Percentiles rank a stretch among this genome's conserved stretches.
These are phyloP conservation scores for Dendrobium chrysotoxum DNA, from an alignment of 106 monocot species.

Conservation along the genomic window DNA sequence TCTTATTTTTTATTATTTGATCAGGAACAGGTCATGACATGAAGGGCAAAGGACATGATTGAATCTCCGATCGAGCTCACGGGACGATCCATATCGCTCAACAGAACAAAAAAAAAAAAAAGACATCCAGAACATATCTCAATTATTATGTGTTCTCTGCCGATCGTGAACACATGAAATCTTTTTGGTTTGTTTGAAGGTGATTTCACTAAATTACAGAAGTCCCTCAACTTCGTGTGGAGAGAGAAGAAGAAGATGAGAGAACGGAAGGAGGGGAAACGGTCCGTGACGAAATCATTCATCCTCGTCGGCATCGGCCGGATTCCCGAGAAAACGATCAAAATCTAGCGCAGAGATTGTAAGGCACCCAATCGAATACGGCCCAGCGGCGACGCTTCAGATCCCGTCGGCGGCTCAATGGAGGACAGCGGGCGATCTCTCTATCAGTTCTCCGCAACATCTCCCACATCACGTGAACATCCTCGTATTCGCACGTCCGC, in stretches of 20 bases:
- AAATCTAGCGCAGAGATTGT: conserved; percentile 1
- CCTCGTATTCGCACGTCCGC: conserved; percentile 36
- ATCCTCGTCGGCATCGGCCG: neutral
- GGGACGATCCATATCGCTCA: too few species aligned
- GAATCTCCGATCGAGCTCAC: too few species aligned
- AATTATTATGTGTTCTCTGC: too few species aligned
- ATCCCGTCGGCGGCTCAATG: neutral
- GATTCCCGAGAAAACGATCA: neutral
- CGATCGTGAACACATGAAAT: too few species aligned
- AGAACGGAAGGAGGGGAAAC: neutral
- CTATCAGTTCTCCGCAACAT: conserved; percentile 19
- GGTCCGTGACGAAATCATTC: neutral
- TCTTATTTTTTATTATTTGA: too few species aligned
- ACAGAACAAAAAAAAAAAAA: too few species aligned
- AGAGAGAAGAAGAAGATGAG: neutral
- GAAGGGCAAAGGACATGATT: too few species aligned
- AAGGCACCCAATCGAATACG: neutral
- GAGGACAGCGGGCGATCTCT: neutral
- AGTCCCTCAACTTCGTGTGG: neutral
- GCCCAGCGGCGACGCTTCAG: neutral
- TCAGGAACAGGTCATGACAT: too few species aligned
- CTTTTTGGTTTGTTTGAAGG: too few species aligned
- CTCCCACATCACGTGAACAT: conserved; percentile 44
- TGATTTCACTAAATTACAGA: neutral
- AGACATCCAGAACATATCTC: too few species aligned